These are phyloP conservation scores for Stylonectria norvegica DNA, from an alignment of 2,329 filamentous ascomycete species.

Conservation along the genomic window DNA sequence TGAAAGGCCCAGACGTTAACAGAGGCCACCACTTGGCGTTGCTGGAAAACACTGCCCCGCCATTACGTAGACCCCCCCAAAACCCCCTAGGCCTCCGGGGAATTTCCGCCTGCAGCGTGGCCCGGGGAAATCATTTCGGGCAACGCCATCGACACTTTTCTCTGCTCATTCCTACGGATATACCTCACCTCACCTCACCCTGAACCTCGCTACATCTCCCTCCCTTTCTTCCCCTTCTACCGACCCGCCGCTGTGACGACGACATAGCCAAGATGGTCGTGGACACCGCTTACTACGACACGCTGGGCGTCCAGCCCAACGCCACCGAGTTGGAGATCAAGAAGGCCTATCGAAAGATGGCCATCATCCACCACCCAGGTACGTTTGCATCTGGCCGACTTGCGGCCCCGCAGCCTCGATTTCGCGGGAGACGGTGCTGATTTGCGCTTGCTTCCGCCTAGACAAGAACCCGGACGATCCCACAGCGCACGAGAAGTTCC, in stretches of 20 bases:
- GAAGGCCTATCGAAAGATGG: slow-evolving; percentile 92
- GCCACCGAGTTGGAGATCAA: slow-evolving; percentile 93
- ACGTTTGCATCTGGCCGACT: slow-evolving; percentile 33
- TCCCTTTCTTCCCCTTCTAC: slow-evolving; percentile 2
- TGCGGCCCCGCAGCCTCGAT: too few species aligned
- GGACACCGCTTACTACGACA: slow-evolving; percentile 86
- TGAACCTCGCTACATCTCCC: slow-evolving; percentile 2
- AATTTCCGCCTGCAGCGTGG: slow-evolving; percentile 17
- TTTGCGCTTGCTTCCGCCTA: too few species aligned
- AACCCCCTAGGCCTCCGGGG: slow-evolving; percentile 5
- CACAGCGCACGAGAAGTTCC: slow-evolving; percentile 89
- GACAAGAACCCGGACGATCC: slow-evolving; percentile 99
- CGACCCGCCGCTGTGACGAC: slow-evolving; percentile 10
- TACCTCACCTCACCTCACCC: slow-evolving; percentile 8
- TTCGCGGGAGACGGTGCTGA: too few species aligned
- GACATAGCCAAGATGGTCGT: slow-evolving; percentile 65
- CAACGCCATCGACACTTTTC: slow-evolving; percentile 23
- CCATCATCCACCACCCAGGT: slow-evolving; percentile 90
- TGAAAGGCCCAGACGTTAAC: neutral
- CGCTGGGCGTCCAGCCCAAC: slow-evolving; percentile 76
- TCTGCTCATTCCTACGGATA: slow-evolving; percentile 3
- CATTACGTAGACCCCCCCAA: slow-evolving; percentile 33
- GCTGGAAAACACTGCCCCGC: slow-evolving; percentile 37
- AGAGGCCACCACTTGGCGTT: slow-evolving; percentile 2
- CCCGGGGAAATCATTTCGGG: slow-evolving; percentile 13